Base-by-base conservation (phyloP, 1,284 basidiomycete genomes). In the Ganoderma sinense region DNA sequence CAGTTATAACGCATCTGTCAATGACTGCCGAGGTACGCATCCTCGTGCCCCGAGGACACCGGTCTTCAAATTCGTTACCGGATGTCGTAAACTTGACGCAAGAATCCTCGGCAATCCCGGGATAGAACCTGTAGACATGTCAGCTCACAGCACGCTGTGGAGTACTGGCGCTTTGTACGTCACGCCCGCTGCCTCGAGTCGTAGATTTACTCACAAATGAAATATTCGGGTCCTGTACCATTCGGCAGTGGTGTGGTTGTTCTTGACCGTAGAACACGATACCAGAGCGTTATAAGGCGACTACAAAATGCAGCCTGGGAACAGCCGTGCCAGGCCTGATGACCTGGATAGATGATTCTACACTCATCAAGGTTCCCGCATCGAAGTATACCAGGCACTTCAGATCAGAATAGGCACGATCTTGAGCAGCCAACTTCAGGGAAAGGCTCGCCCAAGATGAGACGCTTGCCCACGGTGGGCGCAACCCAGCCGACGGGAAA, bases 1-100 rank as follows among this genome's bases (percentile, higher is more conserved):
- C 29, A 56, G 29, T 18, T 18, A 13, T 26, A 51, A 51, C 8
- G 53, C 53, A 56, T 29, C 6, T 29, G 29, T 56, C 53, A 56
- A 18, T 7, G 29, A 20, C 29, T 20, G 7, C 53, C 8, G 53
- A 39, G 6, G 56, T 36, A n/a, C 23, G 16, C 33, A 20, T 18
- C 31, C 29, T 26, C 20, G 33, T 13, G 31, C 1, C 20, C 16
- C 33, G 20, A n/a, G 31, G 33, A 59, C 33, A n/a, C 33, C 56
- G 56, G 56, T 20, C 33, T 59, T 59, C 56, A 59, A 39, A 20
- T 20, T 39, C 56, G 56, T 59, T 20, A 7, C 56, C 56, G 56
- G 14, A 39, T 39, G 33, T 20, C 33, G 56, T 59, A 29, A 39
- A 20, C 11, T 8, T 39, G 56, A 39, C 29, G 31, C 20, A 39